These are phyloP conservation scores for Rosa hybrid DNA, from an alignment of 331 rosid genomes.

Conservation along the genomic window DNA sequence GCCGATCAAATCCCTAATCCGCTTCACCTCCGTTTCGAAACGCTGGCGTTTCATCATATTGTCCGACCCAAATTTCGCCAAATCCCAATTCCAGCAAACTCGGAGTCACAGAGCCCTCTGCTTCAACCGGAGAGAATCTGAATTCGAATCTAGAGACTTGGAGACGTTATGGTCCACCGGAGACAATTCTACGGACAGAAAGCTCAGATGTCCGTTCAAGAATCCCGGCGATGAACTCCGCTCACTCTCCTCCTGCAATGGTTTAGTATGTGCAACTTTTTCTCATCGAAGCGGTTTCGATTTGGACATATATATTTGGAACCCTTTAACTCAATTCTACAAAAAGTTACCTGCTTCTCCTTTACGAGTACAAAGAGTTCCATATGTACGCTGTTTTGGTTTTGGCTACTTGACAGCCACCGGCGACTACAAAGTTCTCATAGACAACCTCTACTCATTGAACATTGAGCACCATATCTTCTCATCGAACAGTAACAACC, in stretches of 20 bases:
- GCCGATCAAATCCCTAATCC: neutral
- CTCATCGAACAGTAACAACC: too few relatives aligned
- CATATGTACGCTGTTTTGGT: neutral
- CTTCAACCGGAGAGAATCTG: too few relatives aligned
- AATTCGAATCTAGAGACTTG: too few relatives aligned
- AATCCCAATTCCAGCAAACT: neutral
- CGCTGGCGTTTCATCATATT: neutral
- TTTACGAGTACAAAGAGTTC: too few relatives aligned
- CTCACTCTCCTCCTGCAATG: neutral
- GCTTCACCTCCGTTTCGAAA: neutral
- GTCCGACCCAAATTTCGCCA: neutral
- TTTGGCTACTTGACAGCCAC: neutral
- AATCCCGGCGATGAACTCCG: neutral
- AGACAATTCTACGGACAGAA: neutral
- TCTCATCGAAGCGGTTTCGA: too few relatives aligned
- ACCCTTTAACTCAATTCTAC: neutral
- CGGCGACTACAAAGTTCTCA: neutral
- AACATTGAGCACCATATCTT: too few relatives aligned
- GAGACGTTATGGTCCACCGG: neutral
- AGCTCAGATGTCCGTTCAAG: neutral
- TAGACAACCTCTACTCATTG: too few relatives aligned
- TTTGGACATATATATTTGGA: neutral
- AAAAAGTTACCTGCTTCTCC: neutral
- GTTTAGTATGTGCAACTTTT: neutral
- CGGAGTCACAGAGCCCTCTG: neutral